These are phyloP conservation scores for Cutaneotrichosporon sp. DNA, from an alignment of 1,284 basidiomycete genomes.

Conservation along the genomic window DNA sequence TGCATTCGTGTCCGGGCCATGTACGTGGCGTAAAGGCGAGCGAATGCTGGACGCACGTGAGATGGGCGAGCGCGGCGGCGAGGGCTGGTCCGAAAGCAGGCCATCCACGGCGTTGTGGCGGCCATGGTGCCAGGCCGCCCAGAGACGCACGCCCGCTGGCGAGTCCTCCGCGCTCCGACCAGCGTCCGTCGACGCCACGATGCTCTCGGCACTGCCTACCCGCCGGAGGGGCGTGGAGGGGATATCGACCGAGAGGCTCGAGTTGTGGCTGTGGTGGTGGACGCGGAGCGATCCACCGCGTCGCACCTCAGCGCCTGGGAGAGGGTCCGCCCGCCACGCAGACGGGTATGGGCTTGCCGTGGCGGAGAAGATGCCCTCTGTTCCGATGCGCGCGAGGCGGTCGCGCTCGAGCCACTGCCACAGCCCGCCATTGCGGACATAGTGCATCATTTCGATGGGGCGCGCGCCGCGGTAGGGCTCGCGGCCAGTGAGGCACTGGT, in stretches of 20 bases:
- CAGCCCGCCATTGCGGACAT: slow-evolving; percentile 53
- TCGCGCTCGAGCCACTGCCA: slow-evolving; percentile 55
- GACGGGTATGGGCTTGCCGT: slow-evolving; percentile 40
- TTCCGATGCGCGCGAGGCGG: slow-evolving; percentile 35
- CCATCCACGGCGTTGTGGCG: slow-evolving; percentile 15
- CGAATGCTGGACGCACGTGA: slow-evolving; percentile 3
- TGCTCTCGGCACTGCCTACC: slow-evolving; percentile 34
- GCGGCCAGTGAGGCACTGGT: slow-evolving; percentile 53
- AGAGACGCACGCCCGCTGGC: slow-evolving; percentile 34
- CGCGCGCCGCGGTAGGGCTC: slow-evolving; percentile 55
- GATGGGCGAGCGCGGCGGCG: slow-evolving; percentile 6
- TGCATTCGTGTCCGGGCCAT: background rate
- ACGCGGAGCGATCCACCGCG: slow-evolving; percentile 40
- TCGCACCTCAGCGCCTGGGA: slow-evolving; percentile 21
- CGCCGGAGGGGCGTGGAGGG: slow-evolving; percentile 30
- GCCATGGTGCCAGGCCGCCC: slow-evolving; percentile 38
- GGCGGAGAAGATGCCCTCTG: slow-evolving; percentile 16
- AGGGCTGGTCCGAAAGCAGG: slow-evolving; percentile 9
- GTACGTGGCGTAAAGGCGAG: slow-evolving; percentile 7
- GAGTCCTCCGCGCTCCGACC: slow-evolving; percentile 10
- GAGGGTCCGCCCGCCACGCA: slow-evolving; percentile 34
- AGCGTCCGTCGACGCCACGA: slow-evolving; percentile 37
- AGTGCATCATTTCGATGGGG: slow-evolving; percentile 54
- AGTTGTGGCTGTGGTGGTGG: slow-evolving; percentile 12
- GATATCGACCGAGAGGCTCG: slow-evolving; percentile 21